phyloP scores from a whole-genome alignment of 192 early-diverging fungal species.

The Coemansia sp. region DNA sequence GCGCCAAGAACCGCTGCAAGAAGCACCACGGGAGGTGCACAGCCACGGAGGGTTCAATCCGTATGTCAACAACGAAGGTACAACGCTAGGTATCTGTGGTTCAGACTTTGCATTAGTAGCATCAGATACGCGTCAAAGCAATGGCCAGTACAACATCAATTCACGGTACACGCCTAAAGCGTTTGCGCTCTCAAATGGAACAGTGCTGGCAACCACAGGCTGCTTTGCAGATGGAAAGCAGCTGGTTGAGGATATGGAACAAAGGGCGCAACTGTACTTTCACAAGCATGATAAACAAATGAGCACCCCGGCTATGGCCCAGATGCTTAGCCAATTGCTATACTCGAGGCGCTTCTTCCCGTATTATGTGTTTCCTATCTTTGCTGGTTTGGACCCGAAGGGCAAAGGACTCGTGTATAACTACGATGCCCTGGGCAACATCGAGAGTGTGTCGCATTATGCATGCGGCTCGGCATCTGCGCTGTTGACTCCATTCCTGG shows the following conservation, averaged over 20 bases:
- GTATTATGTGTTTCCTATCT: conserved; percentile 86
- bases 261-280: conserved; percentile 90
- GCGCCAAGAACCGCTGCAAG: background rate
- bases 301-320: conserved; percentile 81
- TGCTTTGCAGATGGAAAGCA: conserved; percentile 88
- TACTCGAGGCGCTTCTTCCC: conserved; percentile 96
- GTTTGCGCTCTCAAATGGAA: conserved; percentile 79
- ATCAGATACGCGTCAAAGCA: conserved; percentile 93
- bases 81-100: conserved; percentile 90
- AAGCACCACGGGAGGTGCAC: conserved; percentile 33
- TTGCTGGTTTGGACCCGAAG: conserved; percentile 87
- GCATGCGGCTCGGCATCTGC: conserved; percentile 84
- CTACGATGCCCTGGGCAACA: conserved; percentile 93
- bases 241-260: conserved; percentile 77
- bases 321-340: conserved; percentile 90
- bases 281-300: conserved; percentile 90
- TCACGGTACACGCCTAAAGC: conserved; percentile 91
- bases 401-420: conserved; percentile 88
- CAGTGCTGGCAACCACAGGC: conserved; percentile 82
- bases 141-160: conserved; percentile 89
- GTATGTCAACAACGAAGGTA: conserved; percentile 90
- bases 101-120: conserved; percentile 91
- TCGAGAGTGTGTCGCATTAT: conserved; percentile 71
- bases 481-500: conserved; percentile 95
- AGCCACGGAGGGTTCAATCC: conserved; percentile 69